A percentile compares a stretch with the other conserved stretches of the same genome.
Evolutionary conservation across 1,284 basidiomycete genomes (phyloP).

Genomic region (Malassezia japonica): DNA sequence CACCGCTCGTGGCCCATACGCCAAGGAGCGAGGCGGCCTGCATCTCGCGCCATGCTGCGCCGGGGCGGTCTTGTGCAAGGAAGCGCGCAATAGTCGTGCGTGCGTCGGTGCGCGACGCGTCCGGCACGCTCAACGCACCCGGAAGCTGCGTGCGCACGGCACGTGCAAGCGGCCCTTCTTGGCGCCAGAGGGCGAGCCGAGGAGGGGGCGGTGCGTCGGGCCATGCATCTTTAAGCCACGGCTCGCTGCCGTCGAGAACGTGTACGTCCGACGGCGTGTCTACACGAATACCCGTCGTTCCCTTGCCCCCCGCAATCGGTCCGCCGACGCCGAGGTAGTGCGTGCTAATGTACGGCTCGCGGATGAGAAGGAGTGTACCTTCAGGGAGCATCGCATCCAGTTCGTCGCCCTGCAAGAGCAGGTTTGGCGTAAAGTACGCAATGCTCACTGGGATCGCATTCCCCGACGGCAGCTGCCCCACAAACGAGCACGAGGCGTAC

Average conservation of each 20-base stretch:
- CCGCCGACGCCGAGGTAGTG: constrained; percentile 37
- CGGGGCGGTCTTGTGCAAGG: constrained; percentile 6
- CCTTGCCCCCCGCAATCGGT: constrained; percentile 31
- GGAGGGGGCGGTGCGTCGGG: constrained; percentile 7
- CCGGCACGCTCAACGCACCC: neutral
- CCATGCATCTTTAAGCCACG: constrained; percentile 19
- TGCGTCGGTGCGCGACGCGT: neutral
- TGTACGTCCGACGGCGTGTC: constrained; percentile 43
- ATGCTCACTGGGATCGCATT: constrained; percentile 32
- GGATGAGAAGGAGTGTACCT: constrained; percentile 36
- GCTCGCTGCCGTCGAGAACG: constrained; percentile 20
- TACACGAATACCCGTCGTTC: constrained; percentile 30
- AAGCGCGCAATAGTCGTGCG: neutral
- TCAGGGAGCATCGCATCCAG: constrained; percentile 29
- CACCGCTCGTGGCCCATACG: neutral
- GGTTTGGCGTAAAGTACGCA: constrained; percentile 36
- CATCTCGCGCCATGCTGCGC: constrained; percentile 18
- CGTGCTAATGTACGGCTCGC: constrained; percentile 37
- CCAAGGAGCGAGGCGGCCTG: constrained; percentile 7
- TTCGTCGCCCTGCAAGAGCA: constrained; percentile 20
- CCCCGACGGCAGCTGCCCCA: constrained; percentile 27
- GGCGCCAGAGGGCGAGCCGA: constrained; percentile 15
- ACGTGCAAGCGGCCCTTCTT: constrained; percentile 27
- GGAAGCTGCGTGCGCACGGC: neutral
- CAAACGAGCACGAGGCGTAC: constrained; percentile 36